Conservation (phyloP, 176 grass and related monocot genomes). For the Puccinellia tenuiflora region DNA sequence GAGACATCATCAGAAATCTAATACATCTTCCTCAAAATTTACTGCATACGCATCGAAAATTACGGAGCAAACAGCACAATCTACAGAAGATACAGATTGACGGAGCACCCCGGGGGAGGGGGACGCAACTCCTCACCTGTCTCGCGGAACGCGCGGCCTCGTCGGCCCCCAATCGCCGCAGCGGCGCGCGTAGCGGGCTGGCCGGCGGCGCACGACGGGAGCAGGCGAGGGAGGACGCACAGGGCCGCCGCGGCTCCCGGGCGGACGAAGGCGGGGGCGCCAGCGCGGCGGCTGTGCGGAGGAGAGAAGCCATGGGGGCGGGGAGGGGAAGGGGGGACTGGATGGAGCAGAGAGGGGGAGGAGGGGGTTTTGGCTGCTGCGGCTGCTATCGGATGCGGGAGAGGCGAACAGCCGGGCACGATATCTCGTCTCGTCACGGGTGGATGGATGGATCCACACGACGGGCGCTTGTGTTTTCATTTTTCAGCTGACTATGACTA, state of each 20-base stretch:
- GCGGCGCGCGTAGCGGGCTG: conserved; percentile 7
- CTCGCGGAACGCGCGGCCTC: conserved; percentile 26
- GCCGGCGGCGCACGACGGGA: background rate
- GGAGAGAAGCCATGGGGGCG: conserved; percentile 44
- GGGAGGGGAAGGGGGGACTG: background rate
- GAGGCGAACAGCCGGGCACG: background rate
- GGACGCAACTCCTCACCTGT: conserved; percentile 30
- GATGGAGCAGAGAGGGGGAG: background rate
- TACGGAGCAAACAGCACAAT: background rate
- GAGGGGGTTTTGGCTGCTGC: background rate
- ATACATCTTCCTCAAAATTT: background rate
- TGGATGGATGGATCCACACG: background rate
- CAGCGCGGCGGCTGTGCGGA: conserved; percentile 39
- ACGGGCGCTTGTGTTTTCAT: background rate
- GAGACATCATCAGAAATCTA: background rate
- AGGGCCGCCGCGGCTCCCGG: conserved; percentile 3
- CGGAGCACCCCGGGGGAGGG: background rate
- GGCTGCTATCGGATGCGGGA: conserved; percentile 5
- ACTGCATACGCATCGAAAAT: background rate
- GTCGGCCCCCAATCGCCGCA: conserved; percentile 15
- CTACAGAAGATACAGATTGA: background rate
- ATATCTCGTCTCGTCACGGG: background rate
- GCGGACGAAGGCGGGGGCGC: background rate
- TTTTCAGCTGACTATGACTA: no score
- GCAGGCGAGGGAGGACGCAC: conserved; percentile 12